These are phyloP conservation scores for Magnaporthiopsis incrustans DNA, from an alignment of 2,329 filamentous ascomycete genomes.

Conservation along the genomic window DNA sequence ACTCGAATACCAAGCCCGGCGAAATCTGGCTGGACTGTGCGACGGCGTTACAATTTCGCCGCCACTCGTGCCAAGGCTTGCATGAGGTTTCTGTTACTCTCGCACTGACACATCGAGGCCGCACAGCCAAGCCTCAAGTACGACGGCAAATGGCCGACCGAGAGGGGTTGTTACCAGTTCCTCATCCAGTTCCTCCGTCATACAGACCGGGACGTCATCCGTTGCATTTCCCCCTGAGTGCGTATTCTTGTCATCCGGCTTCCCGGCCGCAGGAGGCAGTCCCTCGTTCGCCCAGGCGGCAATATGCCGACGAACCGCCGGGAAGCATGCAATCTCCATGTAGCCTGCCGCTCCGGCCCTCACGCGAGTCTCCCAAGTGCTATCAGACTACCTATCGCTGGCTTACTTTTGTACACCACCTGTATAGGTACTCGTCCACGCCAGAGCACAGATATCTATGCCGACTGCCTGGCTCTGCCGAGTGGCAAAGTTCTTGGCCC, in stretches of 20 bases:
- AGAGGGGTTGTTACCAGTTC: background rate
- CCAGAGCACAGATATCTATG: no score
- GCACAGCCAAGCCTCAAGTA: background rate
- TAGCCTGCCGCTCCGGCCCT: no score
- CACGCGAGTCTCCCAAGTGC: background rate
- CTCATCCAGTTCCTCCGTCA: background rate
- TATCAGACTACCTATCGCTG: background rate
- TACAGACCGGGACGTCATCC: background rate
- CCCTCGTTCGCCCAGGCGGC: background rate
- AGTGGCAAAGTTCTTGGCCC: background rate
- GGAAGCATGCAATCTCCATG: background rate
- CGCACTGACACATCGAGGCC: background rate
- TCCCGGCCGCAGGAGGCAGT: background rate
- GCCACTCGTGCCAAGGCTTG: background rate
- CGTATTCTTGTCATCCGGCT: no score
- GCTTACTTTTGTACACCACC: background rate
- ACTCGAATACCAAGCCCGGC: background rate
- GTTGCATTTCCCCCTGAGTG: no score
- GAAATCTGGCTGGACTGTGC: background rate
- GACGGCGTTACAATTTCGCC: background rate
- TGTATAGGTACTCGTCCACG: background rate
- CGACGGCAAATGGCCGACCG: background rate
- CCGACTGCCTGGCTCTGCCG: background rate
- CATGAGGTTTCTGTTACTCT: background rate
- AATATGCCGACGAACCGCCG: background rate